Base-by-base conservation (phyloP, 2,329 filamentous ascomycete genomes). In the Gaeumannomyces tritici region DNA sequence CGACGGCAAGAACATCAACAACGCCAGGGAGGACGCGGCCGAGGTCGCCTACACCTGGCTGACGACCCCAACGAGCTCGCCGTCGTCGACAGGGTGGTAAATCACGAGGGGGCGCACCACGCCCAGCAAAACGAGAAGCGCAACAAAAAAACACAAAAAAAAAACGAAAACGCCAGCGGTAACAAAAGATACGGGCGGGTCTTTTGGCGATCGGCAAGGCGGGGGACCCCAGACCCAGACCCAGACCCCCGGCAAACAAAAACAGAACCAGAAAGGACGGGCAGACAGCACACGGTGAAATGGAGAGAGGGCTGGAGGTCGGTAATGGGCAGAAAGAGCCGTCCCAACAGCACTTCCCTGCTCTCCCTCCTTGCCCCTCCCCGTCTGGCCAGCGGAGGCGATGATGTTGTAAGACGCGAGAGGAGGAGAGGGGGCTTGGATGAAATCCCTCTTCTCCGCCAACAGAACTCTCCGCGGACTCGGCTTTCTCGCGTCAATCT, bases 21-120 rank as follows among this genome's bases (percentile, higher is more conserved):
- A 96, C 71, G 91, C 91, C 63, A 88, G 86, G 75, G 92, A 96
- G 74, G 92, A 96, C 73, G 92, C 91, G n/a, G 91, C 92, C 66
- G 91, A 96, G 75, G 83, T 89, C 65, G 91, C 91, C 29, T 74
- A 89, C 64, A 83, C 80, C 70, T 83, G 80, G 75, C 74, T 90
- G 62, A 76, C 67, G 24, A 62, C 57, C 67, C 64, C 63, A 9
- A n/a, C 55, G 24, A 61, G 60, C 60, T 79, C 77, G 26, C 75
- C 77, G 9, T 70, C 74, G 24, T 33, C 60, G 42, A 9, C 42
- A 9, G 42, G 42, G 21, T 51, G 42, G 42, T 51, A 42, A 18
- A 9, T 13, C 4, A 31, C 26, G 33, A 60, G 26, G 26, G 24
- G 24, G 26, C 13, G 35, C 35, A 56, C 3, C 21, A 26, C 2